Conservation (phyloP, 768 basidiomycete species). For the Lactarius hatsudake region DNA sequence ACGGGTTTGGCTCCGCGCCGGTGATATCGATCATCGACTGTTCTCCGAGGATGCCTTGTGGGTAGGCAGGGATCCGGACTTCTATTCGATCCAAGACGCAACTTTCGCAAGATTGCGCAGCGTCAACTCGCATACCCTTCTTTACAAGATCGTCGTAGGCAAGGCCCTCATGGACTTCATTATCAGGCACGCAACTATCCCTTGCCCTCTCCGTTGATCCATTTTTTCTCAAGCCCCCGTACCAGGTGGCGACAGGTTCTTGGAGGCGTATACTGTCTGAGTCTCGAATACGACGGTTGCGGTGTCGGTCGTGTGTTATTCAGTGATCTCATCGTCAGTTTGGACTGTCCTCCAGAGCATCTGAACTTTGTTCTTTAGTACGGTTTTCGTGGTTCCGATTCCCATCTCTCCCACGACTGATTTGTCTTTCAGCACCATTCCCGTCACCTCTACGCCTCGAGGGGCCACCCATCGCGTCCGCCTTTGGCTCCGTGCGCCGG, state of each 20-base stretch:
- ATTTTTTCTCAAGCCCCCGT: not conserved
- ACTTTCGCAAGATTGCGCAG: conserved; percentile 51
- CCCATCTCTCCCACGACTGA: not conserved
- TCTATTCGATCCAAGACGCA: conserved; percentile 53
- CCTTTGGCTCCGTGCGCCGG: conserved; percentile 56
- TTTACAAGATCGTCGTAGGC: conserved; percentile 57
- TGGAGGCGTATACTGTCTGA: conserved; percentile 49
- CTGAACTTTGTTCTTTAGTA: conserved; percentile 63
- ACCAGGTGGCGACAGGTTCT: conserved; percentile 50
- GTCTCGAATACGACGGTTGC: conserved; percentile 62
- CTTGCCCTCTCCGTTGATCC: not conserved
- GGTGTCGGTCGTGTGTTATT: conserved; percentile 57
- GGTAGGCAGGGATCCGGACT: conserved; percentile 66
- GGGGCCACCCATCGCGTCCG: conserved; percentile 63
- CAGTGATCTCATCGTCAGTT: conserved; percentile 48
- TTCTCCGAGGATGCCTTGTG: conserved; percentile 65
- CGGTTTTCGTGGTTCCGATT: conserved; percentile 28
- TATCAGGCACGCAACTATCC: conserved; percentile 41
- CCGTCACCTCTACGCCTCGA: conserved; percentile 49
- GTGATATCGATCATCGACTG: conserved; percentile 57
- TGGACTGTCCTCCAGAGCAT: conserved; percentile 53
- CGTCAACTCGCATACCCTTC: conserved; percentile 43
- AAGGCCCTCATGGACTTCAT: conserved; percentile 55
- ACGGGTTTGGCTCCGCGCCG: conserved; percentile 61
- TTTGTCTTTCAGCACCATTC: conserved; percentile 44